Base-by-base conservation (phyloP, 192 early-diverging fungal species). In the Coemansia sp. region DNA sequence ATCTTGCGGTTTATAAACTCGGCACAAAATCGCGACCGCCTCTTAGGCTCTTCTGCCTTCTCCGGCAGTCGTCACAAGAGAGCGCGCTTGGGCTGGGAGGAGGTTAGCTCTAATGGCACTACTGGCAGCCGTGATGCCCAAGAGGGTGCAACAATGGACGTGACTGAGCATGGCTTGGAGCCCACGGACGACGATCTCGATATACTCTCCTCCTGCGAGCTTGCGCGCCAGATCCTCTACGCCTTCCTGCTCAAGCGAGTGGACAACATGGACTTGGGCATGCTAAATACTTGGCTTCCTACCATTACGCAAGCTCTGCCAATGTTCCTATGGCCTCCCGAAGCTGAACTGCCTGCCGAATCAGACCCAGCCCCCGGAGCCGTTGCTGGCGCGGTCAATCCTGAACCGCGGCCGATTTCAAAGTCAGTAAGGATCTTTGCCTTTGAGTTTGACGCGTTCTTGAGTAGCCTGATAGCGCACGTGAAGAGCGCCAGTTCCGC, bases 401-500 rank as follows among this genome's bases (percentile, higher is more conserved):
- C 68, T 11, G 19, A 41, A 19, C 73, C 65, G 24, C 53, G 37
- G 7, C 22, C 36, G 0, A 40, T 82, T 9, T 25, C 46, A 15
- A 25, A 63, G 31, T 17, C 42, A 8, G 32, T 36, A 35, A 39
- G 12, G 25, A 47, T 67, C 4, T 62, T 45, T 54, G 79, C 73
- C 7, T 73, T 75, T 67, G 79, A 82, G 31, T 11, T 65, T 0
- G 79, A 82, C 43, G 68, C 79, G 14, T 82, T 82, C 49, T 59
- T 76, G 4, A 69, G 66, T 27, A 72, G 73, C 64, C 59, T 82
- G 51, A 61, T 73, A 6, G 39, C 57, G n/a, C 59, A 51, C 24
- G 51, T 70, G 38, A 62, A 49, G 22, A 56, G 47, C 3, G 76
- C 27, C 15, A 62, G 39, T 35, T 45, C 40, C 7, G 51, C 66